Evolutionary conservation across 768 basidiomycete genomes (phyloP).

Genomic region (Rhodotorula toruloides): DNA sequence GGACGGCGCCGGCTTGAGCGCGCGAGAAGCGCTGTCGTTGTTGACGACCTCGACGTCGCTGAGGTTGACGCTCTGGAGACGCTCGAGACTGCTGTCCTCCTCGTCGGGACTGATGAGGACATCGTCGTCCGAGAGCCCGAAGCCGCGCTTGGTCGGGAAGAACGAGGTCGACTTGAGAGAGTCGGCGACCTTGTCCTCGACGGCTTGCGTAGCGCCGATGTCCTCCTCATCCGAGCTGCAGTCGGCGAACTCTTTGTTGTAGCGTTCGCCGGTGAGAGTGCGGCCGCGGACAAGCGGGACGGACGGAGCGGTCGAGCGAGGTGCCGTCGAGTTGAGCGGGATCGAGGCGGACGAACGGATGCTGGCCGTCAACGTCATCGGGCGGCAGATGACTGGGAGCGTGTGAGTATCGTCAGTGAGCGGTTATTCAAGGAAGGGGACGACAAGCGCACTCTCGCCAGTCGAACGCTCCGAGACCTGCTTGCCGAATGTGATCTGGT

Average conservation of each 20-base stretch:
- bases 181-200: background rate
- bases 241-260: background rate
- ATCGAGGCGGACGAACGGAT: too few species aligned
- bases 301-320: background rate
- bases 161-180: background rate
- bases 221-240: background rate
- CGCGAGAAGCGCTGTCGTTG: too few species aligned
- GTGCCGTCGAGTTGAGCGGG: too few species aligned
- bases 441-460: background rate
- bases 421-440: background rate
- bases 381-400: constrained; percentile 1
- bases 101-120: background rate
- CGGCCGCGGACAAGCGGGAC: background rate
- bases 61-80: too few species aligned
- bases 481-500: constrained; percentile 16
- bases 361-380: too few species aligned
- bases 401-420: too few species aligned
- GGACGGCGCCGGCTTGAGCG: background rate
- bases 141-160: background rate
- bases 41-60: too few species aligned
- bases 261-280: background rate
- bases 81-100: background rate
- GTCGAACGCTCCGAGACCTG: background rate
- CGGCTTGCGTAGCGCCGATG: background rate
- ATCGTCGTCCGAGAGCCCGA: constrained; percentile 15